Evolutionary conservation across 192 early-diverging fungal species (phyloP).

Genomic region (Coemansia sp.): DNA sequence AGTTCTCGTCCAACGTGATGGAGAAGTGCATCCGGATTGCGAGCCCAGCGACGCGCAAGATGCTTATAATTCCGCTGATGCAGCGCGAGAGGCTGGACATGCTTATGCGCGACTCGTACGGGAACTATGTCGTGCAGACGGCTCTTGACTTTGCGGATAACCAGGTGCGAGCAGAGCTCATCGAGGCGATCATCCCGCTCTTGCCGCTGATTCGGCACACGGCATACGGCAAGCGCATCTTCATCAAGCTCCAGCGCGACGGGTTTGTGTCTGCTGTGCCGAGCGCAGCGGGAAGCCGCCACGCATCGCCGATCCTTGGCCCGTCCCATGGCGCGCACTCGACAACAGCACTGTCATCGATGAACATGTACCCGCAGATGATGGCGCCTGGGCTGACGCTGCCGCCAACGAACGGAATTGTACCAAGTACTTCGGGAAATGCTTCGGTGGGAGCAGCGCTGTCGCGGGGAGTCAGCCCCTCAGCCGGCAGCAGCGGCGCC

Average conservation of each 20-base stretch:
- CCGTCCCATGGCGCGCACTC: slow-evolving; percentile 37
- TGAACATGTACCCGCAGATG: slow-evolving; percentile 38
- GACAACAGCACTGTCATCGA: slow-evolving; percentile 25
- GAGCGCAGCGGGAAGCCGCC: slow-evolving; percentile 48
- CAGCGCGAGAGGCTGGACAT: slow-evolving; percentile 73
- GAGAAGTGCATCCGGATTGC: slow-evolving; percentile 90
- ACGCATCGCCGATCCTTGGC: slow-evolving; percentile 49
- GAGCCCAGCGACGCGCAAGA: slow-evolving; percentile 64
- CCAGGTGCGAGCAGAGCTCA: slow-evolving; percentile 66
- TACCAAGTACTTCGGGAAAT: not conserved
- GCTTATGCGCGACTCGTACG: slow-evolving; percentile 81
- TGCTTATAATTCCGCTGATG: slow-evolving; percentile 73
- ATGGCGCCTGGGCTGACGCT: not conserved
- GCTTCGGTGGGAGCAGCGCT: slow-evolving; percentile 23
- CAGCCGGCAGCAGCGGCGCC: slow-evolving; percentile 7
- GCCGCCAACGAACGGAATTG: slow-evolving; percentile 1
- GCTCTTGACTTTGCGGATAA: slow-evolving; percentile 79
- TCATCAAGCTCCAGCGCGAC: slow-evolving; percentile 69
- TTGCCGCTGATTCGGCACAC: slow-evolving; percentile 81
- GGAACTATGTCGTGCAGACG: slow-evolving; percentile 90
- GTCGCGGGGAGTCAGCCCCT: slow-evolving; percentile 39
- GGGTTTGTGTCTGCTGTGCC: slow-evolving; percentile 50
- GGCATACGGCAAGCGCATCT: slow-evolving; percentile 86
- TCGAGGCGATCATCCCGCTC: slow-evolving; percentile 79
- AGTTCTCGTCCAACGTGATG: slow-evolving; percentile 90